Conservation (phyloP, 768 basidiomycete genomes). For the Boletus pseudo-olivaceus region DNA sequence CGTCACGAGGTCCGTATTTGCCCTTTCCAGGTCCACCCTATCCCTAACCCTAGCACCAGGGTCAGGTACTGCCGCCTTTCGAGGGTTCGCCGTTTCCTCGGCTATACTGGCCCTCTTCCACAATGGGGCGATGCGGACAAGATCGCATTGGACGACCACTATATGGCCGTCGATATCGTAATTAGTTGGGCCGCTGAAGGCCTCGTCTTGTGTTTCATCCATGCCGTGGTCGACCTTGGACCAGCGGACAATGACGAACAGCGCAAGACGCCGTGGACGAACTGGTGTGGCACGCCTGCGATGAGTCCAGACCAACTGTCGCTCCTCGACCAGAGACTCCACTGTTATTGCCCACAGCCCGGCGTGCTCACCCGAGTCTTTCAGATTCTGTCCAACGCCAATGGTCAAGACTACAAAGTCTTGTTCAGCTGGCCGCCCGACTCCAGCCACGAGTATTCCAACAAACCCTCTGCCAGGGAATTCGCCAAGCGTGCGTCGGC, state of each 20-base stretch:
- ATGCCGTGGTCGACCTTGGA: constrained; percentile 72
- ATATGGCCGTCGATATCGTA: constrained; percentile 86
- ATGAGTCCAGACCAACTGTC: constrained; percentile 58
- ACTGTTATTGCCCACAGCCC: constrained; percentile 50
- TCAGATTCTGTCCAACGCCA: constrained; percentile 65
- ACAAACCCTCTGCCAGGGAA: constrained; percentile 41
- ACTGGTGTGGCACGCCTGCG: constrained; percentile 81
- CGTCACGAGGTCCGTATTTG: constrained; percentile 60
- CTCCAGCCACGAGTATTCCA: constrained; percentile 36
- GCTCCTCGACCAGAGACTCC: constrained; percentile 56
- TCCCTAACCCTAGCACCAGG: constrained; percentile 38
- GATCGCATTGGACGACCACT: constrained; percentile 64
- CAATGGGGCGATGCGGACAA: constrained; percentile 67
- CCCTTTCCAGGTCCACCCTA: constrained; percentile 13
- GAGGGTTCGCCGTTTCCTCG: constrained; percentile 68
- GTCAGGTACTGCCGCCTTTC: constrained; percentile 79
- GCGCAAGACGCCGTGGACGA: constrained; percentile 74
- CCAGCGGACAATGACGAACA: constrained; percentile 71
- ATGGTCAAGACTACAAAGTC: constrained; percentile 47
- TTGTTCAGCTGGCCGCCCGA: constrained; percentile 80
- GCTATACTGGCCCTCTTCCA: constrained; percentile 52
- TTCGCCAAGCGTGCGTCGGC: constrained; percentile 61
- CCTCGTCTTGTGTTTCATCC: constrained; percentile 85
- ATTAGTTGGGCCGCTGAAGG: constrained; percentile 87
- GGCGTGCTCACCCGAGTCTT: constrained; percentile 62